A percentile compares a stretch with the other conserved stretches of the same genome.
Conservation (phyloP, 192 early-diverging fungal genomes). For the Coemansia sp. region DNA sequence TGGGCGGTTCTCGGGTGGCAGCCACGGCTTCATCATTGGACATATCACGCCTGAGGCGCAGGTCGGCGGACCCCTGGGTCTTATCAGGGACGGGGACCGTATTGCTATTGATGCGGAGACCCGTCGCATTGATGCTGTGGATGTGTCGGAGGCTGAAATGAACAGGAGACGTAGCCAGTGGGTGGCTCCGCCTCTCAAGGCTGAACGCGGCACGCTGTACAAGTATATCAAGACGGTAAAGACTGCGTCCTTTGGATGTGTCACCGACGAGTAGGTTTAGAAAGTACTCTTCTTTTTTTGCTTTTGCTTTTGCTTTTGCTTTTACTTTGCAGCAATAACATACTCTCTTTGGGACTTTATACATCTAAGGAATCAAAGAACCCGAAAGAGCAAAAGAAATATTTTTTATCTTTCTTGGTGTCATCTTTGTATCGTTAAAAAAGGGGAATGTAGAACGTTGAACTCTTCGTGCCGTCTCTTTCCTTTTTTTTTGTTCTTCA, state of each 20-base stretch:
- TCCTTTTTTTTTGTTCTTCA: too few species aligned
- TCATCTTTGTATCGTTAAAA: too few species aligned
- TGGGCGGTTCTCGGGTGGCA: constrained; percentile 97
- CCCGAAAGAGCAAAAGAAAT: too few species aligned
- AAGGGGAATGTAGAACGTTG: too few species aligned
- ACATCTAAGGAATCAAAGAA: too few species aligned
- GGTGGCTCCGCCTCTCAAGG: constrained; percentile 85
- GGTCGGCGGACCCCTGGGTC: constrained; percentile 91
- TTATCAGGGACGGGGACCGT: constrained; percentile 85
- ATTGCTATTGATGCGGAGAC: constrained; percentile 85
- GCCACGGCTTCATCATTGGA: constrained; percentile 98
- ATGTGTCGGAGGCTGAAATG: constrained; percentile 78
- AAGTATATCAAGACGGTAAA: constrained; percentile 92
- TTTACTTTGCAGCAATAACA: background rate
- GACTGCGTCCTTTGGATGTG: constrained; percentile 76
- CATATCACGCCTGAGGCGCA: constrained; percentile 99
- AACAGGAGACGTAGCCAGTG: constrained; percentile 66
- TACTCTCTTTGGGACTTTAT: background rate
- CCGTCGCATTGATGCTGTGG: constrained; percentile 69
- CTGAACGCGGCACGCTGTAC: constrained; percentile 80
- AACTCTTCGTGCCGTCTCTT: too few species aligned
- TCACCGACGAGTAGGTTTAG: constrained; percentile 71
- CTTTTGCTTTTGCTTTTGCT: background rate
- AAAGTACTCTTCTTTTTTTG: background rate
- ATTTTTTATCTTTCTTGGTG: too few species aligned